phyloP scores from a whole-genome alignment of 768 basidiomycete species.

The Strobilomyces dryophilus region DNA sequence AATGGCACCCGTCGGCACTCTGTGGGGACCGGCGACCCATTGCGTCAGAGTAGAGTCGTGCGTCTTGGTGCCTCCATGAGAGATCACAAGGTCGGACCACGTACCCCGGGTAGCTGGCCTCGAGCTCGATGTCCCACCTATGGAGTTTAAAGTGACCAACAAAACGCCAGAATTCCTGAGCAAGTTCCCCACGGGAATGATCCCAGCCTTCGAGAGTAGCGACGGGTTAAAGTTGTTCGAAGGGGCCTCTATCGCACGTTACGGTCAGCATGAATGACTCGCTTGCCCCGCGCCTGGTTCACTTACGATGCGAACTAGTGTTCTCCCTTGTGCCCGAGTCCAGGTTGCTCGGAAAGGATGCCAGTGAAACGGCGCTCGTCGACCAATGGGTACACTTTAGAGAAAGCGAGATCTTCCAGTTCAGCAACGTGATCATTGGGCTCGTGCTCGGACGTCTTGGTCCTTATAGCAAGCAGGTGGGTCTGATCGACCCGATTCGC shows the following conservation, averaged over 20 bases:
- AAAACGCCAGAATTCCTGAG: constrained; percentile 24
- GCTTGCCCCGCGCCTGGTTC: neutral
- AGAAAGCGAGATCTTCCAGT: constrained; percentile 22
- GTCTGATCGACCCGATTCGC: neutral
- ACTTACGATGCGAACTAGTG: constrained; percentile 11
- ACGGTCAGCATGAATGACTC: constrained; percentile 12
- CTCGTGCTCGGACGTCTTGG: constrained; percentile 17
- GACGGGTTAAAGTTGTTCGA: constrained; percentile 25
- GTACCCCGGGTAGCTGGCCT: constrained; percentile 21
- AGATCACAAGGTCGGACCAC: no score
- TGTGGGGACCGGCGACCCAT: constrained; percentile 24
- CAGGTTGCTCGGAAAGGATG: constrained; percentile 21
- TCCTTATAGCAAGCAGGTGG: constrained; percentile 21
- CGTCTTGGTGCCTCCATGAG: constrained; percentile 1
- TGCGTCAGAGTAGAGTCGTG: constrained; percentile 29
- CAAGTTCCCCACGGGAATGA: constrained; percentile 29
- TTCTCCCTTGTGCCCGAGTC: constrained; percentile 24
- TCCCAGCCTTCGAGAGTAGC: constrained; percentile 24
- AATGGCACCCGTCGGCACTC: constrained; percentile 26
- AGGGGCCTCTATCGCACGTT: constrained; percentile 27
- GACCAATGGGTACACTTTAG: constrained; percentile 32
- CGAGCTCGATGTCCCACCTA: constrained; percentile 20
- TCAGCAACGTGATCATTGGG: constrained; percentile 19
- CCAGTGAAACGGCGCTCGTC: constrained; percentile 22
- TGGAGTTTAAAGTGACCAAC: constrained; percentile 25